phyloP scores from a whole-genome alignment of 129 eudicot species.

The Helichrysum umbraculigerum region DNA sequence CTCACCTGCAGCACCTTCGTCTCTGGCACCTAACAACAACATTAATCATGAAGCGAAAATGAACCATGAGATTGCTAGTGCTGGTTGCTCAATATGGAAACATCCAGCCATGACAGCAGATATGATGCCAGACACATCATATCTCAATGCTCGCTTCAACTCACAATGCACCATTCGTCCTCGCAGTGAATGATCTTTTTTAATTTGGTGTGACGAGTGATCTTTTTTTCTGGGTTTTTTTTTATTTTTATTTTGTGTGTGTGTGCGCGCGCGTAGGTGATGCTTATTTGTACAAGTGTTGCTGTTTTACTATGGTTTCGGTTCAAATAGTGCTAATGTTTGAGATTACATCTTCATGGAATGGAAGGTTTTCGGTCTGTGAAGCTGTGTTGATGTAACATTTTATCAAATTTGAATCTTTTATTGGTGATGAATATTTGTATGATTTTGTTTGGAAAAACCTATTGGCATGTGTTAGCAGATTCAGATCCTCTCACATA shows the following conservation, averaged over 20 bases:
- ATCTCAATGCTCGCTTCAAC: conserved; percentile 22
- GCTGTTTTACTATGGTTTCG: background rate
- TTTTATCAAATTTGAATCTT: too few relatives aligned
- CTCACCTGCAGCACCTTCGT: conserved; percentile 17
- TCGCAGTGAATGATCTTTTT: conserved; percentile 19
- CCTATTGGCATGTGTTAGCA: too few relatives aligned
- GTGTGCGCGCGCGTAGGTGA: too few relatives aligned
- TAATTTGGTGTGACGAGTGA: background rate
- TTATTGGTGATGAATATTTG: too few relatives aligned
- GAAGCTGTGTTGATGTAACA: too few relatives aligned
- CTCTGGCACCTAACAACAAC: background rate
- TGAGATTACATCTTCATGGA: background rate
- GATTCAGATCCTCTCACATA: too few relatives aligned
- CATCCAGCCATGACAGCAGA: conserved; percentile 28
- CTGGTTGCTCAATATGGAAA: conserved; percentile 12
- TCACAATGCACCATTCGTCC: conserved; percentile 32
- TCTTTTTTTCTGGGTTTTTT: background rate
- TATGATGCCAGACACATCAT: conserved; percentile 8
- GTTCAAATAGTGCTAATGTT: background rate
- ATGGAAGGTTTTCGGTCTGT: background rate
- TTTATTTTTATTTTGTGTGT: too few relatives aligned
- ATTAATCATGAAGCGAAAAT: background rate
- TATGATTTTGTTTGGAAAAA: too few relatives aligned
- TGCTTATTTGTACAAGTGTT: conserved; percentile 14
- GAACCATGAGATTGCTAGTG: conserved; percentile 13